Evolutionary conservation across 371 early-diverging fungal species (phyloP).

Genomic region (Mortierella sp.): DNA sequence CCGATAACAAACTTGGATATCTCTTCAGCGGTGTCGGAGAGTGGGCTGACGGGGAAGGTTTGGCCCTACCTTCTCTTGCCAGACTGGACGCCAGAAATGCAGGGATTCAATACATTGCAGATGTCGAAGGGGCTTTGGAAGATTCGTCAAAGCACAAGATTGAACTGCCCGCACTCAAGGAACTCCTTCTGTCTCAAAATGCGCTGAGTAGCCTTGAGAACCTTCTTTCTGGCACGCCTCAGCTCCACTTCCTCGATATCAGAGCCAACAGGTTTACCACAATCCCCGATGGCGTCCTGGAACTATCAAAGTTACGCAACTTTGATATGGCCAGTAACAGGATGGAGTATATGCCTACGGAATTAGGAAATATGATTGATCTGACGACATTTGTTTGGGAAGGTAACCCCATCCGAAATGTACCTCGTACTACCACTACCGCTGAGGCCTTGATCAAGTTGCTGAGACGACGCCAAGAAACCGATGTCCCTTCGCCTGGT

Average conservation of each 20-base stretch:
- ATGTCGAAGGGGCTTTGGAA: slow-evolving; percentile 32
- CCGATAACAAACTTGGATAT: slow-evolving; percentile 61
- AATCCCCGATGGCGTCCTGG: slow-evolving; percentile 66
- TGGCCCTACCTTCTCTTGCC: slow-evolving; percentile 59
- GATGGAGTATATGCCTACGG: slow-evolving; percentile 64
- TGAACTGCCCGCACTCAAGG: slow-evolving; percentile 66
- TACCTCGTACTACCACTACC: slow-evolving; percentile 58
- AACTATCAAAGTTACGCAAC: slow-evolving; percentile 63
- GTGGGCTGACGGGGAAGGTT: neutral
- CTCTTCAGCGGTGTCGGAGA: slow-evolving; percentile 36
- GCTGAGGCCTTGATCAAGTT: slow-evolving; percentile 66
- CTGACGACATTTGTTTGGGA: slow-evolving; percentile 67
- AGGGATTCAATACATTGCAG: slow-evolving; percentile 47
- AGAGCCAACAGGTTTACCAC: slow-evolving; percentile 69
- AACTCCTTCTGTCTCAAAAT: slow-evolving; percentile 69
- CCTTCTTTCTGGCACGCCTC: slow-evolving; percentile 49
- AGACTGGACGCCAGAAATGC: slow-evolving; percentile 74
- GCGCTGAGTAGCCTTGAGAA: slow-evolving; percentile 52
- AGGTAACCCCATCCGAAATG: slow-evolving; percentile 69
- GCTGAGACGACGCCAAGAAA: slow-evolving; percentile 53
- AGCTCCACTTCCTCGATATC: slow-evolving; percentile 74
- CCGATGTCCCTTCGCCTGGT: slow-evolving; percentile 37
- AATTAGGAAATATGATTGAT: slow-evolving; percentile 65
- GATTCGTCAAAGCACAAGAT: slow-evolving; percentile 40
- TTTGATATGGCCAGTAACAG: slow-evolving; percentile 76